Evolutionary conservation across 2,329 filamentous ascomycete genomes (phyloP), one percentile per base, ranked within the genome.

Genomic region (Myriosclerotinia curreyana): DNA sequence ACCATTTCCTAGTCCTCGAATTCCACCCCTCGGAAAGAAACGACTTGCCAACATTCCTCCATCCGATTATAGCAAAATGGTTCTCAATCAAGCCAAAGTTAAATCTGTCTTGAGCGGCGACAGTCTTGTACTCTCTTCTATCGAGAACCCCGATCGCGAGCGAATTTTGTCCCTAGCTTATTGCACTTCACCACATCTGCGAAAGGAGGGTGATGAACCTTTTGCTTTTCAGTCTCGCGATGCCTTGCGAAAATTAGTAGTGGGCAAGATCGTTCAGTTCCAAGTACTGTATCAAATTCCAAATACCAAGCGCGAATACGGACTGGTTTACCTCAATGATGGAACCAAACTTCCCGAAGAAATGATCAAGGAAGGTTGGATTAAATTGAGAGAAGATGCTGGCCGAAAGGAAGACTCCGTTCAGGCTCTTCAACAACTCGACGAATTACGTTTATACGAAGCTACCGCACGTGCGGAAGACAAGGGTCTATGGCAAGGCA

Each of bases 71-170:
- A 59, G 62, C 56, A 72, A 66, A 48, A 74, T 74, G 71, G 66
- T 70, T 66, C 68, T 73, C 54, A 69, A 71, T 72, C 77, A 86
- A 76, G 86, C 88, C 75, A 90, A 87, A 74, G 93, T 98, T 78
- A 99, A 99, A 83, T 91, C 89, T 76, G 91, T 96, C 71, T 81
- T 96, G 74, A 97, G 93, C 74, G 95, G 95, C 73, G 95, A 98
- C 81, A 96, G 93, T 36, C 79, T 98, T 71, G 82, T 98, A 69
- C 81, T 98, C 73, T 86, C 88, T 72, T 92, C 90, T 77, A 83
- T 91, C 75, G 88, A 87, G 77, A 93, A 96, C 76, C 89, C 90
- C 44, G 83, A 86, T 69, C 86, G 89, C 77, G 95, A 98, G 80
- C 90, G 92, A 73, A 91, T 84, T 60, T 83, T 99, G 72, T 96